Evolutionary conservation across 2,329 filamentous ascomycete genomes (phyloP), one percentile per base, ranked within the genome.

Genomic region (Phaeomoniella chlamydospora): DNA sequence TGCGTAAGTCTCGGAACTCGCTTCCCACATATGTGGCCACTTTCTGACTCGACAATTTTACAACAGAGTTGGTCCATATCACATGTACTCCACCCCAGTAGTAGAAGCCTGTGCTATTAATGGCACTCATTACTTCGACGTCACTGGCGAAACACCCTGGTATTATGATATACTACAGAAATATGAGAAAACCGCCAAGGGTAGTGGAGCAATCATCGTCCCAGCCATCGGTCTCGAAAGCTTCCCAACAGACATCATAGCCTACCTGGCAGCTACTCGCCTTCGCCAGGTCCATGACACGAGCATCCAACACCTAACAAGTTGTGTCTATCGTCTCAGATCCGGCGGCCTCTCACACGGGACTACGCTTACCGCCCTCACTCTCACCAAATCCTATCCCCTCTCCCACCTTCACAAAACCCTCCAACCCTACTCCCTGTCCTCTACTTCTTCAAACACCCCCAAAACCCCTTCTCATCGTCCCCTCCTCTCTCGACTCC

Each of bases 51-150:
- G 22, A n/a, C 6, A 26, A n/a, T 26, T 9, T n/a, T n/a, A n/a
- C 6, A 6, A 49, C 33, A 72, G 69, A 10, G 63, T 79, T 17
- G 75, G 75, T 2, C 74, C 74, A 1, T 81, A 74, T 50, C 65
- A 72, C 57, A 56, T 69, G 37, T 75, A 77, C 51, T 76, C 75
- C n/a, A 68, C 69, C 18, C 69, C 70, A 1, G 71, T 78, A 3
- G 64, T 81, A 5, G 70, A 74, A 45, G 75, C 75, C 4, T 80
- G 75, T 48, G 74, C 72, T 3, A 61, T 67, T 36, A 69, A 66
- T 43, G 75, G 77, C 4, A 80, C 77, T 3, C 75, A 80, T 51
- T 80, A 80, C 47, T 54, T 80, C 37, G 77, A 80, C 50, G 70
- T 67, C 33, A 78, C 75, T 4, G 76, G 75, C 33, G 75, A 80